Evolutionary conservation across 305 asterid genomes (phyloP).

Genomic region (Fraxinus latifolia): DNA sequence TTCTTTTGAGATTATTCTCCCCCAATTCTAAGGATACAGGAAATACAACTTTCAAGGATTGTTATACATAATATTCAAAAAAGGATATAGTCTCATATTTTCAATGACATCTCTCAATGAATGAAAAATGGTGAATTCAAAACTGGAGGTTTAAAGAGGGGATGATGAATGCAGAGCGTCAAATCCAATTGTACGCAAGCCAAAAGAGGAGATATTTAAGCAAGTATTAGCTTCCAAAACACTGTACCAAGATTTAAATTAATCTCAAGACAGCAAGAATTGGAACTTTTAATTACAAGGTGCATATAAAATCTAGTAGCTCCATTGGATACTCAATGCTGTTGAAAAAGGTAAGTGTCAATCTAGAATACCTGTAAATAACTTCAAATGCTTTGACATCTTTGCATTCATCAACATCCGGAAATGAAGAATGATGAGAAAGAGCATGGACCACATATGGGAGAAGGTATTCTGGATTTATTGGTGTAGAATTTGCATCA

Average conservation of each 20-base stretch:
- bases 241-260: constrained; percentile 14
- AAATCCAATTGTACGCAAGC: background rate
- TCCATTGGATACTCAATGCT: background rate
- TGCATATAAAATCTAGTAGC: constrained; percentile 15
- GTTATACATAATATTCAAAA: background rate
- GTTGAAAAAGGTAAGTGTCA: constrained; percentile 25
- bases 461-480: constrained; percentile 76
- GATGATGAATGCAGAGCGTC: constrained; percentile 12
- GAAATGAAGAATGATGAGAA: constrained; percentile 83
- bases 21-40: background rate
- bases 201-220: background rate
- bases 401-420: constrained; percentile 74
- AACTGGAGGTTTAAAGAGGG: constrained; percentile 15
- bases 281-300: constrained; percentile 22
- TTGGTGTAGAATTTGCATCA: constrained; percentile 54
- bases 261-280: constrained; percentile 12
- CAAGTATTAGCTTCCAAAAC: background rate
- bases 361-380: constrained; percentile 71
- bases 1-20: background rate
- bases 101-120: background rate
- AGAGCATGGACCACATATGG: constrained; percentile 90
- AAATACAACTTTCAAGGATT: background rate
- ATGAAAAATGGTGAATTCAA: constrained; percentile 2
- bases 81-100: background rate
- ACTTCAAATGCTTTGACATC: constrained; percentile 75